phyloP scores from a whole-genome alignment of 108 stramenopile genomes.

The Cylindrotheca closterium region DNA sequence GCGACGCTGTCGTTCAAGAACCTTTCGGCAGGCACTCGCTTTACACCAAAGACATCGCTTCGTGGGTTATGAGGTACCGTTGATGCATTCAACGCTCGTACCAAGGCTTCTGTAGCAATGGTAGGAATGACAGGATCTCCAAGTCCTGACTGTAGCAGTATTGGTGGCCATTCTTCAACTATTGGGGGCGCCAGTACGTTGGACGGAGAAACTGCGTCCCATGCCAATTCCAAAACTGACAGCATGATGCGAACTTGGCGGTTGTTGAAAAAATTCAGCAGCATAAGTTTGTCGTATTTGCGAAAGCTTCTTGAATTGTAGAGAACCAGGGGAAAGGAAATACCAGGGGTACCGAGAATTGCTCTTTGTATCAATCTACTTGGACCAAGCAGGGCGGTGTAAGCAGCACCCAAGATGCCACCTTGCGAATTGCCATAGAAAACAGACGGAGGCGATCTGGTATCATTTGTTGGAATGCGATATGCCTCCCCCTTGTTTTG shows the following conservation, averaged over 20 bases:
- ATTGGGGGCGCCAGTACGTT: constrained; percentile 47
- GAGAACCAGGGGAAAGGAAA: constrained; percentile 53
- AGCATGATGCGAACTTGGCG: constrained; percentile 53
- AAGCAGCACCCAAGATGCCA: constrained; percentile 61
- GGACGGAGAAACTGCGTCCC: constrained; percentile 49
- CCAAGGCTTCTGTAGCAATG: constrained; percentile 59
- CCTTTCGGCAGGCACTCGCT: neutral
- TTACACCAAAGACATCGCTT: constrained; percentile 3
- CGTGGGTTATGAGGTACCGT: constrained; percentile 39
- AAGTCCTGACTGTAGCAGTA: constrained; percentile 38
- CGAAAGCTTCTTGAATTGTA: constrained; percentile 36
- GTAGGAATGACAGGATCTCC: constrained; percentile 63
- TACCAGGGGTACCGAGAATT: constrained; percentile 51
- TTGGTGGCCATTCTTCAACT: constrained; percentile 2
- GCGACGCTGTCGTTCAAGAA: neutral
- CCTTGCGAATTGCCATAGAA: constrained; percentile 61
- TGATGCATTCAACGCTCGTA: constrained; percentile 51
- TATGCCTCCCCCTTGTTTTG: neutral
- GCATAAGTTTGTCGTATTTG: constrained; percentile 40
- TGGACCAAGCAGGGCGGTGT: constrained; percentile 35
- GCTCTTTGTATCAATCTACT: constrained; percentile 40
- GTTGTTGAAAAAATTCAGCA: constrained; percentile 44
- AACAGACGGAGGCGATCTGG: neutral
- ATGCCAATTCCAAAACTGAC: constrained; percentile 49
- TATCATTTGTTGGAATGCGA: constrained; percentile 6